Percentiles rank a stretch among this genome's conserved stretches.
Conservation (phyloP, 73 alveolate genomes). For the Paramecium primaurelia region DNA sequence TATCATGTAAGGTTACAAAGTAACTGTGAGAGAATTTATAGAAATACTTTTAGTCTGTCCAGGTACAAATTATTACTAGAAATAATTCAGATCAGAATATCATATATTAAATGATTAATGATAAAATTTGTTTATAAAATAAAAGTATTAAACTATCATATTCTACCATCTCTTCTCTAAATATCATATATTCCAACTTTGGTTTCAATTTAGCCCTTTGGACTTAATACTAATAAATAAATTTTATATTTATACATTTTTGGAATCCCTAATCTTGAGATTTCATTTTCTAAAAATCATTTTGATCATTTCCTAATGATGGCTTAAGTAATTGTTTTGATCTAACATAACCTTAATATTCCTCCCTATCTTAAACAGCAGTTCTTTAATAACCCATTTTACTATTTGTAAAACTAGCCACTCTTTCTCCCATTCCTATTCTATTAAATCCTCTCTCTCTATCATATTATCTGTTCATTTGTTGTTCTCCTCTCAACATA, state of each 20-base stretch:
- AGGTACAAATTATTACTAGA: neutral
- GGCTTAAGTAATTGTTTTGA: neutral
- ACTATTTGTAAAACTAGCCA: neutral
- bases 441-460: neutral
- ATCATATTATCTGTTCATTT: neutral
- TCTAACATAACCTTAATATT: neutral
- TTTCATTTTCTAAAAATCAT: neutral
- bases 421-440: slow-evolving; percentile 12
- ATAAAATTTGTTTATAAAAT: neutral
- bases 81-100: slow-evolving; percentile 14
- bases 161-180: neutral
- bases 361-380: slow-evolving; percentile 1
- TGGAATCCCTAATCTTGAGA: neutral
- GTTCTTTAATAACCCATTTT: slow-evolving; percentile 31
- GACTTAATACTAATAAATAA: neutral
- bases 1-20: slow-evolving; percentile 33
- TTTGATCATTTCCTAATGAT: neutral
- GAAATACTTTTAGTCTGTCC: neutral
- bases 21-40: slow-evolving; percentile 18
- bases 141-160: neutral
- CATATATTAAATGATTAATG: neutral
- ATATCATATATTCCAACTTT: neutral
- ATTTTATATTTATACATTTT: neutral
- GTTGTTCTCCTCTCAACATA: neutral
- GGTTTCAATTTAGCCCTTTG: neutral